These are phyloP conservation scores for Cercospora sp. DNA, from an alignment of 2,329 filamentous ascomycete species.

Conservation along the genomic window DNA sequence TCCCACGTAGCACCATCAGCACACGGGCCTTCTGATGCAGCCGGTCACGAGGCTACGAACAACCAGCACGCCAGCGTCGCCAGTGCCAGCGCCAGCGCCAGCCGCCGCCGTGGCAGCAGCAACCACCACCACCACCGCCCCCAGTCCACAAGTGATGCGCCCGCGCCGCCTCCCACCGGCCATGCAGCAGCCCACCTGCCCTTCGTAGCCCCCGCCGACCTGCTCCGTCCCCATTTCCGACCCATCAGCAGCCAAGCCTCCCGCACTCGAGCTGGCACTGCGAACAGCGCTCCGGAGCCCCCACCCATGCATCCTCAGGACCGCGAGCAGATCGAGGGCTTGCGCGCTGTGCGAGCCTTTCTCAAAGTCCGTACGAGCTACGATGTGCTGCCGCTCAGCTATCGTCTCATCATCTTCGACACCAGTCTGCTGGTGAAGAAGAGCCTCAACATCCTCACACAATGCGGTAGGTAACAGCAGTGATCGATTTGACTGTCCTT, in stretches of 20 bases:
- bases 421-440: constrained; percentile 95
- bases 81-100: background rate
- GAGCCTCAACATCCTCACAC: constrained; percentile 89
- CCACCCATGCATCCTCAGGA: constrained; percentile 54
- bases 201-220: constrained; percentile 26
- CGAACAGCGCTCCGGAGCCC: background rate
- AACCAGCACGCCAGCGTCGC: background rate
- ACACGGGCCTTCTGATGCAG: constrained; percentile 1
- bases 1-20: background rate
- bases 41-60: background rate
- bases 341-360: constrained; percentile 90
- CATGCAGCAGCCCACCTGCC: constrained; percentile 15
- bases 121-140: background rate
- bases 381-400: constrained; percentile 94
- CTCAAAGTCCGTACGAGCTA: constrained; percentile 95
- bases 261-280: constrained; percentile 2
- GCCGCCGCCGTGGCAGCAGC: background rate
- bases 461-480: constrained; percentile 69
- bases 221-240: constrained; percentile 18
- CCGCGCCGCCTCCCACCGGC: background rate
- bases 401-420: constrained; percentile 93
- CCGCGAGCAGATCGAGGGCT: constrained; percentile 73
- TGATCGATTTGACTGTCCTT: constrained; percentile 3
- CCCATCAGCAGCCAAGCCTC: background rate
- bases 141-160: background rate